Percentiles rank a stretch among this genome's conserved stretches.
Evolutionary conservation across 768 basidiomycete genomes (phyloP).

Genomic region (Russula lepida): DNA sequence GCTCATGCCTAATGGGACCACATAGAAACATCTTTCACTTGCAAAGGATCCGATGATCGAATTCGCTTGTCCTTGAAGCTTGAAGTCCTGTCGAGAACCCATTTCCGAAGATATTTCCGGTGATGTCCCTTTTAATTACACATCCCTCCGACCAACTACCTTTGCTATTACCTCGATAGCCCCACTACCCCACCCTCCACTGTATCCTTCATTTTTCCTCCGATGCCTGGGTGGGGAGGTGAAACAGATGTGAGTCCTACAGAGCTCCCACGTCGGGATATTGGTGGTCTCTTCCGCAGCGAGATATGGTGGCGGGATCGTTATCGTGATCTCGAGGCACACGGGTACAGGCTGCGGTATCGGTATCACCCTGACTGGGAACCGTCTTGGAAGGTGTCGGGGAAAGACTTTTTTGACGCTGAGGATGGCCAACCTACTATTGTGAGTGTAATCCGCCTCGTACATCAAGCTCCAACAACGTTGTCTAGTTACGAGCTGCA

Average conservation of each 20-base stretch:
- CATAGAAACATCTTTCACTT: too few species aligned
- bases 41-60: too few species aligned
- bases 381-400: constrained; percentile 1
- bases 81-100: too few species aligned
- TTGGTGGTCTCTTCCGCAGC: constrained; percentile 4
- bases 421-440: constrained; percentile 11
- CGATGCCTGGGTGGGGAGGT: neutral
- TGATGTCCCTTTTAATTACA: too few species aligned
- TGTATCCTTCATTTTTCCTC: neutral
- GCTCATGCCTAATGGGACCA: too few species aligned
- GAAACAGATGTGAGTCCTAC: neutral
- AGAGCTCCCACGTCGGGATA: neutral
- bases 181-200: neutral
- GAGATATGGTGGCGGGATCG: constrained; percentile 12
- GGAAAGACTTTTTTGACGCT: neutral
- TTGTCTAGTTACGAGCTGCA: neutral
- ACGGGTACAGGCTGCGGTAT: constrained; percentile 10
- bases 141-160: too few species aligned
- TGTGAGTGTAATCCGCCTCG: neutral
- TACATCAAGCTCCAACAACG: neutral
- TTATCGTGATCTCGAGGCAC: constrained; percentile 6
- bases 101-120: too few species aligned
- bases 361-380: constrained; percentile 9
- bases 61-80: too few species aligned
- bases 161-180: neutral